Evolutionary conservation across 2,329 filamentous ascomycete species (phyloP), one percentile per base, ranked within the genome.

Genomic region (Curvularia lunata): DNA sequence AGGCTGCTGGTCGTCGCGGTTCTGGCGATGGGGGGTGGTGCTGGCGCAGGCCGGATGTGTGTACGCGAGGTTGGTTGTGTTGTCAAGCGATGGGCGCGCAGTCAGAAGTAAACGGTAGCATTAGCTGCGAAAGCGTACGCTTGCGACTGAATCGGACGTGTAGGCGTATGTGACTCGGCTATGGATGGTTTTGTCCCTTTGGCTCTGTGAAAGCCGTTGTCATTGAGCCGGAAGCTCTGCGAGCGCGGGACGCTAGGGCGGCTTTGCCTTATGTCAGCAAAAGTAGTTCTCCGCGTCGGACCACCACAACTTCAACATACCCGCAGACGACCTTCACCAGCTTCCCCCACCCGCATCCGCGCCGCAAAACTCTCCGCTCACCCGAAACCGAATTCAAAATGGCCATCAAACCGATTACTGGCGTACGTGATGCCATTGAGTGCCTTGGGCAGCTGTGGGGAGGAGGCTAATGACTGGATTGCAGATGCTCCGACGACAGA

Each of bases 401-500:
- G 78, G 75, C 75, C 60, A 65, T 82, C 71, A 82, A 82, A 77
- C 80, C 80, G 63, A 82, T 83, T 67, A 82, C 80, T 62, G 81
- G 81, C 68, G 80, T 82, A 81, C 59, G 80, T 77, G 45, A 28
- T 68, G 61, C 67, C 71, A 79, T 75, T 75, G 72, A 59, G 63
- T 49, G 49, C 56, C 27, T 50, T 52, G 52, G 55, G 53, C 58
- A 49, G 38, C 41, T 34, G 58, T 52, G 58, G 56, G 53, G 51
- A 52, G 48, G 50, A 57, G 45, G 60, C 71, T 75, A 71, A 75
- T 64, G 57, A 67, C 59, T 60, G 63, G 55, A 49, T 34, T 61
- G 57, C 71, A 88, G 86, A 88, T 88, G 84, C 85, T 89, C 79
- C 85, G 85, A 76, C 82, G 85, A 75, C 82, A 82, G 73, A 80